Evolutionary conservation across 2,329 filamentous ascomycete genomes (phyloP), one percentile per base, ranked within the genome.

Genomic region (Fusarium liriodendri): DNA sequence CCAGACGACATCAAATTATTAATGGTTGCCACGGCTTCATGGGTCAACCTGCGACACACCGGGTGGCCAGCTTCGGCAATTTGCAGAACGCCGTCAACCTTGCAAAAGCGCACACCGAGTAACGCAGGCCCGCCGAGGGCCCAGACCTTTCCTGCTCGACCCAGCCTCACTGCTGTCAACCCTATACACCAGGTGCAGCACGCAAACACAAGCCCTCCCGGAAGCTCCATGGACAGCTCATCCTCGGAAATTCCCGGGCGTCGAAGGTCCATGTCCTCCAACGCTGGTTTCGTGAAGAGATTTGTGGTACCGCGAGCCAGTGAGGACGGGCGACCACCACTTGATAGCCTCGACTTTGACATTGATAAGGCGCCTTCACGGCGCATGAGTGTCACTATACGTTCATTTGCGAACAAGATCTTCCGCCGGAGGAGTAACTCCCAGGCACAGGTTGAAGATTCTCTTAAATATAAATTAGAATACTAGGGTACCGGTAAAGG

Each of bases 21-120:
- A 29, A 84, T 84, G 83, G 76, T 83, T 29, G 81, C 80, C 18
- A 84, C 83, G 14, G 81, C 82, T 6, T 80, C 80, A 13, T 84
- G 83, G 83, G 76, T 84, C 55, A 80, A 79, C 54, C 79, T 84
- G 22, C 76, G 82, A 32, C 80, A 83, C 45, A 78, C 77, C 27
- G 82, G 80, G 25, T 83, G 82, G 81, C 81, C 81, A n/a, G 76
- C 71, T 4, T 77, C 77, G 5, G 80, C 76, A 16, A 78, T 78
- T 14, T 80, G 79, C 25, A 82, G 80, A 66, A 66, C 76, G 61
- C 70, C 80, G 5, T 64, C 73, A 6, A 72, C 77, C 16, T 71
- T 76, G 3, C 78, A 79, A 47, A 72, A 77, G 61, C 77, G 80
- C 20, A 74, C 70, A 25, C 62, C 74, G 13, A 76, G 73, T 55